A percentile compares a stretch with the other conserved stretches of the same genome.
Conservation (phyloP, 495 filamentous ascomycete genomes). For the Xylaria grammica region DNA sequence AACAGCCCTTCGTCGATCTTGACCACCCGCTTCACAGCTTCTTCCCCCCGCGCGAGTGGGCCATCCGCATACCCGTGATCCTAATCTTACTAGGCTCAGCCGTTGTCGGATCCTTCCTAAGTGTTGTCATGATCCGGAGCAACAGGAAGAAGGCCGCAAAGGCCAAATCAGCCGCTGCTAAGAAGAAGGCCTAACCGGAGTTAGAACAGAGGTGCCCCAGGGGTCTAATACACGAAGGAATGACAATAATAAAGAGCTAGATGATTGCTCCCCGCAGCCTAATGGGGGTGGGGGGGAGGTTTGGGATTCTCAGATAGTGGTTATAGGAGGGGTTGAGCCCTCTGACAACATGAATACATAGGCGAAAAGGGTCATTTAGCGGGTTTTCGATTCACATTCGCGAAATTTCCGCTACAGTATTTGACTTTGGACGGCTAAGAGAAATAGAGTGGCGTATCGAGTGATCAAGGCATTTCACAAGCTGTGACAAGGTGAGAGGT, state of each 20-base stretch:
- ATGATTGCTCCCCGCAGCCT: background rate
- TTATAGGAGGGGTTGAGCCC: background rate
- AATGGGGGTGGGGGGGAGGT: background rate
- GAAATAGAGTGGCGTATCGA: background rate
- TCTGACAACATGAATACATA: constrained; percentile 3
- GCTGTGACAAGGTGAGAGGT: background rate
- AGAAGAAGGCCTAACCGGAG: constrained; percentile 62
- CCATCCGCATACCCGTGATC: constrained; percentile 97
- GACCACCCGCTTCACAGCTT: constrained; percentile 91
- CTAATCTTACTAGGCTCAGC: constrained; percentile 89
- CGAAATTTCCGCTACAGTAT: background rate
- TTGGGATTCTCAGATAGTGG: background rate
- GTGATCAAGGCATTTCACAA: background rate
- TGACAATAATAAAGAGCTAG: background rate
- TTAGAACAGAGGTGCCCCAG: background rate
- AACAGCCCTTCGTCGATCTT: constrained; percentile 92
- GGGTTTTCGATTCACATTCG: background rate
- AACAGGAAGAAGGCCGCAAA: constrained; percentile 97
- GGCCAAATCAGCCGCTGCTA: constrained; percentile 75
- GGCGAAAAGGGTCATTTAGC: background rate
- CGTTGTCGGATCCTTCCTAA: constrained; percentile 94
- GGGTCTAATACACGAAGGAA: background rate
- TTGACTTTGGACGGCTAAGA: background rate
- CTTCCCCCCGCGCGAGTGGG: constrained; percentile 98
- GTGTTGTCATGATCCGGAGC: constrained; percentile 98